Evolutionary conservation across 202 grass and related monocot genomes (phyloP), one percentile per base, ranked within the genome.

Genomic region (Tripidium arundinaceum): DNA sequence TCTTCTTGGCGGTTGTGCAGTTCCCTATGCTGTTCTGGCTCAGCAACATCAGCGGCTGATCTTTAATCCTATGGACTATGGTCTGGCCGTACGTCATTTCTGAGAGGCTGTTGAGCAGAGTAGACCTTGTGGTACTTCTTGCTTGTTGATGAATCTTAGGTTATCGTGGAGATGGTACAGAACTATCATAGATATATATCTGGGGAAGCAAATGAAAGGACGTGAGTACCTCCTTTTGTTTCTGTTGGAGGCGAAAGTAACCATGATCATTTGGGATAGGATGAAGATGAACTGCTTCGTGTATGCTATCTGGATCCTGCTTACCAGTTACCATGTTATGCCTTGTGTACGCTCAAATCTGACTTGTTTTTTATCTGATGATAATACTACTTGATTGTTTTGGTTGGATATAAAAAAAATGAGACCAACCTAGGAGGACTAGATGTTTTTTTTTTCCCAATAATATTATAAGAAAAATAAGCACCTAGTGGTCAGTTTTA

Each of bases 11-110:
- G 0, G 80, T 75, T 3, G 75, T 86, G 8, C 84, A 90, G 80
- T 90, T 90, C 57, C 84, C 84, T 0, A 75, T 86, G 61, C 69
- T 90, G 68, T 90, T 90, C 43, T 83, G 85, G 85, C 85, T 83
- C 1, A 22, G 85, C 60, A 87, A 79, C 59, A 87, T 87, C 46
- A 83, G 80, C 13, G 47, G 59, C 16, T 83, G 79, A 83, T 28
- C n/a, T 83, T 75, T 54, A 21, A 10, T 62, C 18, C 27, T 38
- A 59, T 11, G n/a, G n/a, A n/a, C n/a, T n/a, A n/a, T 11, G 13
- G 10, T 31, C 5, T 0, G 47, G 42, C 54, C 39, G 6, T 1
- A 22, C 50, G 39, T 25, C 7, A 46, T 8, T 28, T 61, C 22
- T 25, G 26, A 63, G 70, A 52, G 41, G 50, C 24, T 62, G 40